Evolutionary conservation across 768 basidiomycete genomes (phyloP), one percentile per base, ranked within the genome.

Genomic region (Chalciporus pseudorubinellus): DNA sequence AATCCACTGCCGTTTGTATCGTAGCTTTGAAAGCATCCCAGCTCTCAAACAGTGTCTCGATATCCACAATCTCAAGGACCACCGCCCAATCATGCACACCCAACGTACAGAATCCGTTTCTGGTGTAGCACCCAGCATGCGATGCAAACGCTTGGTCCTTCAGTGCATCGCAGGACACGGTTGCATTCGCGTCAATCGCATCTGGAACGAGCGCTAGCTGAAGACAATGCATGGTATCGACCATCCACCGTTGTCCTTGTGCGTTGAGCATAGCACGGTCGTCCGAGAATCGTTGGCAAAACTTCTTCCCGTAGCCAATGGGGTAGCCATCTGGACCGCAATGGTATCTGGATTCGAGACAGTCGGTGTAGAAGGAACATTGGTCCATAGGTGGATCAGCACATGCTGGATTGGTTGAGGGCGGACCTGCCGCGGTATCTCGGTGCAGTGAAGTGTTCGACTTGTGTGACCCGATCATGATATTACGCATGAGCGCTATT

Each of bases 311-410:
- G 39, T 73, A 74, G 11, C 65, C 71, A 16, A 78, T 52, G 1
- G 77, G 77, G 50, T 78, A 79, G 0, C 76, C 77, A 0, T 51
- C 18, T 0, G 70, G 61, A 0, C 77, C 76, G 43, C 78, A 79
- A n/a, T 75, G 65, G 53, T 74, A 78, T 21, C 67, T 65, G 6
- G 74, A 45, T 52, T 79, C 76, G 51, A 77, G 68, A 51, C 77
- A 79, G 57, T 70, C 60, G 33, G 66, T 53, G 59, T 78, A 78
- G 62, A 78, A 79, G 3, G 64, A 34, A 58, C 78, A 79, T 14
- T 65, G 69, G 48, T 72, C 70, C 41, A 57, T 61, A 2, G 68
- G 70, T 4, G 77, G 76, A 44, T 55, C 52, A 12, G 55, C 29
- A 29, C 68, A 69, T 29, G 51, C 46, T 22, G 44, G 46, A 21